Base-by-base conservation (phyloP, 306 rosid species). In the Comarum palustre region DNA sequence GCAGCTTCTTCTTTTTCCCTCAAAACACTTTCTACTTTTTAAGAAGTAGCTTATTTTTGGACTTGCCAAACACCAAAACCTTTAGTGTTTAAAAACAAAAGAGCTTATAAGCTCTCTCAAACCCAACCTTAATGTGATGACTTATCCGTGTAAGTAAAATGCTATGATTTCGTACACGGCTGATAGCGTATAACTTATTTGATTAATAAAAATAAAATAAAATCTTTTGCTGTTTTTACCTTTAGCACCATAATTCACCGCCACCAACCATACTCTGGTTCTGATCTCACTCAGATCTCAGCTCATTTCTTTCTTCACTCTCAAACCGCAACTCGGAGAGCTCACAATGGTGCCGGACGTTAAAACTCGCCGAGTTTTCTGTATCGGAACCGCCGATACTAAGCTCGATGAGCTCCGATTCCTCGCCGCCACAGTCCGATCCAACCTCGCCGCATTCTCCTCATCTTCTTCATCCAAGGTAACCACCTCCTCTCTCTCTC, bases 371-470 rank as follows among this genome's bases (percentile, higher is more conserved):
- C 86, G 81, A n/a, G 90, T 94, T 60, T 86, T 89, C 76, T 89
- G 96, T 74, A 70, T 94, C 73, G 98, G 91, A 72, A 91, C 96
- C 24, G 82, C 91, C 50, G 96, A 94, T 77, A 83, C 97, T 32
- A 94, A 94, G 89, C 90, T 89, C 47, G 80, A 86, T 45, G 96
- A 94, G 75, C 95, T 91, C 81, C 87, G 75, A 14, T 93, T 86
- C 83, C 86, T 93, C 71, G 77, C 86, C 71, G 69, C 86, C 48
- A 79, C 89, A 3, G 83, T 94, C 72, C 94, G 84, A 50, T 86
- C 90, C 79, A 80, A 80, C 78, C 90, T 94, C 75, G 43, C 34
- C 38, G 76, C 73, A 41, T 89, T 94, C 87, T 85, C 92, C 77
- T 10, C 54, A 2, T 73, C 63, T 75, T 61, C 84, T 20, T 79